Evolutionary conservation across 2,329 filamentous ascomycete species (phyloP).

Genomic region (Ophiostoma ulmi): DNA sequence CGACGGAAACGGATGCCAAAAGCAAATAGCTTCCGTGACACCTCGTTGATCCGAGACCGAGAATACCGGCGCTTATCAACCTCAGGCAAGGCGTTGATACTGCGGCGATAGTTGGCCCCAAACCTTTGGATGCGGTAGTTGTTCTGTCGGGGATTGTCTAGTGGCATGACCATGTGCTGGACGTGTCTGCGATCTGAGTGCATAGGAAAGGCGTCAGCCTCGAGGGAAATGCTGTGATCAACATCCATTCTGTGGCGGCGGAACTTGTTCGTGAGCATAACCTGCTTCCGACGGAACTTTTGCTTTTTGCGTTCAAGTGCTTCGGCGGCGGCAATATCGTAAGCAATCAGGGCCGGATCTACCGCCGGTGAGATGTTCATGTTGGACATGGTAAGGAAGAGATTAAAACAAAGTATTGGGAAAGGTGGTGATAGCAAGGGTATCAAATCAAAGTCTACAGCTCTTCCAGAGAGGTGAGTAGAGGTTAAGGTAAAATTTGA

Average conservation of each 20-base stretch:
- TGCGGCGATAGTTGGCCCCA: background rate
- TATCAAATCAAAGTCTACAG: background rate
- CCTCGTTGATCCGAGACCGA: slow-evolving; percentile 9
- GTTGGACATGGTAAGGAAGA: too few species aligned
- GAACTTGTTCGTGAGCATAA: background rate
- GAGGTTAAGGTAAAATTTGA: background rate
- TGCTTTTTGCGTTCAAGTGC: background rate
- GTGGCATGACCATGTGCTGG: background rate
- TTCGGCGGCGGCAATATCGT: too few species aligned
- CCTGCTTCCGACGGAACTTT: background rate
- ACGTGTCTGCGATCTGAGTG: background rate
- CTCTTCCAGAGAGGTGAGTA: background rate
- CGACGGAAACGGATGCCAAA: slow-evolving; percentile 25
- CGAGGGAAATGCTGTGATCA: background rate
- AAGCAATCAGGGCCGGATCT: too few species aligned
- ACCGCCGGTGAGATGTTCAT: background rate
- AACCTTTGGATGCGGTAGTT: background rate
- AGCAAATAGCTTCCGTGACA: slow-evolving; percentile 2
- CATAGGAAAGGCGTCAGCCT: background rate
- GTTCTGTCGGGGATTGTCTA: background rate
- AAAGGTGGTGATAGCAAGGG: background rate
- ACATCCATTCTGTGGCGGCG: background rate
- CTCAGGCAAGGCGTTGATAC: background rate
- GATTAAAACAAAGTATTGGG: too few species aligned
- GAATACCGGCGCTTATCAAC: background rate